Base-by-base conservation (phyloP, 106 monocot genomes). In the Posidonia australis region DNA sequence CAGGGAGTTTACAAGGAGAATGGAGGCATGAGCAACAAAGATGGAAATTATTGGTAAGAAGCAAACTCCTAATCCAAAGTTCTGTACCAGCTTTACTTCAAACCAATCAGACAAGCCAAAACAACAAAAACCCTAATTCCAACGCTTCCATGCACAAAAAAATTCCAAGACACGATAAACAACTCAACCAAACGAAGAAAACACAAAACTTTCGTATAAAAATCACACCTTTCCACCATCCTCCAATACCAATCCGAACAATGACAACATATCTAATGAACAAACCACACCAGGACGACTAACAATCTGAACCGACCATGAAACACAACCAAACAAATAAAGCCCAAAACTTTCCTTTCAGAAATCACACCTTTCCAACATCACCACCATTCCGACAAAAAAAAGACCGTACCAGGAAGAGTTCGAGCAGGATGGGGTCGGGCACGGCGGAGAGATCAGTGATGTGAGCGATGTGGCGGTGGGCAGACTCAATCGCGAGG, bases 371-470 rank as follows among this genome's bases (percentile, higher is more conserved):
- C n/a, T n/a, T n/a, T n/a, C n/a, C n/a, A n/a, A n/a, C n/a, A n/a
- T n/a, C n/a, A n/a, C n/a, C n/a, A n/a, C n/a, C n/a, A n/a, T n/a
- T n/a, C n/a, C n/a, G n/a, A n/a, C n/a, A n/a, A n/a, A 14, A 9
- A 14, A 0, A 16, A 13, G 41, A 6, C 9, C 44, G 65, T 76
- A 88, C 87, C 73, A 25, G 27, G 76, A 83, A 88, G 71, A 88
- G 87, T 60, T 83, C 76, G 49, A 79, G 19, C 46, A 88, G 76
- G 70, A 88, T 67, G 67, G 55, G 78, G 24, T 88, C 87, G 67
- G 87, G 87, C 31, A 81, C 41, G 59, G 78, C 70, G 49, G 87
- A 80, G 73, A 88, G 83, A 65, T 88, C 83, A 64, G 78, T 29
- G 80, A 88, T 71, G 78, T 68, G 61, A 51, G 83, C 32, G 78